Evolutionary conservation across 257 asterid genomes (phyloP), one percentile per base, ranked within the genome.

Genomic region (Anisodus acutangulus): DNA sequence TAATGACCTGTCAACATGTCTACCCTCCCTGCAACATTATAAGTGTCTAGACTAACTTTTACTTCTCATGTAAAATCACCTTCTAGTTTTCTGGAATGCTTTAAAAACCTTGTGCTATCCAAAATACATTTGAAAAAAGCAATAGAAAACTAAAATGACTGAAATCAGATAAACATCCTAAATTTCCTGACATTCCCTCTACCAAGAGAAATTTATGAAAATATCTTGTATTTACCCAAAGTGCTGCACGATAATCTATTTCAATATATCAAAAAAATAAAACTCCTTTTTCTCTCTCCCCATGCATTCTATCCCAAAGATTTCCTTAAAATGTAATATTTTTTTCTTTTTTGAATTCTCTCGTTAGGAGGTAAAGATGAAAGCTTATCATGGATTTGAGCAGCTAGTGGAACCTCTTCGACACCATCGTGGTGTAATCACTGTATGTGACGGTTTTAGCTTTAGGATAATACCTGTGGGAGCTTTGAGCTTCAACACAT

Each of bases 351-450:
- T 22, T 22, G 26, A 22, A 22, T 22, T 22, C 26, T 22, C 26
- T 22, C 26, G 0, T 22, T 22, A 22, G 26, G 26, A 82, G 26
- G 85, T 74, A 9, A 41, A 86, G 11, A 35, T 45, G 59, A 70
- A 81, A 69, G 87, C 82, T 83, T 85, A 78, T 66, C 79, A 84
- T 45, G 90, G 90, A 62, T 89, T 89, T 15, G 90, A 89, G 35
- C 83, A 80, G 79, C 89, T 89, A 78, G 81, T 87, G 58, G 85
- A 87, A 71, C 87, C 90, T 41, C 60, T 89, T 71, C 83, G 63
- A 26, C 51, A 69, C 86, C 89, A 87, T 83, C 81, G 83, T 16
- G 89, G 88, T 22, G 91, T 89, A 10, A 80, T 89, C 85, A 87
- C 89, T 41, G 26, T 22, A 22, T 22, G 26, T 22, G 26, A 22